Percentiles rank a stretch among this genome's conserved stretches.
Evolutionary conservation across 352 stramenopile species (phyloP).

Genomic region (Salisapilia sapeloensis): DNA sequence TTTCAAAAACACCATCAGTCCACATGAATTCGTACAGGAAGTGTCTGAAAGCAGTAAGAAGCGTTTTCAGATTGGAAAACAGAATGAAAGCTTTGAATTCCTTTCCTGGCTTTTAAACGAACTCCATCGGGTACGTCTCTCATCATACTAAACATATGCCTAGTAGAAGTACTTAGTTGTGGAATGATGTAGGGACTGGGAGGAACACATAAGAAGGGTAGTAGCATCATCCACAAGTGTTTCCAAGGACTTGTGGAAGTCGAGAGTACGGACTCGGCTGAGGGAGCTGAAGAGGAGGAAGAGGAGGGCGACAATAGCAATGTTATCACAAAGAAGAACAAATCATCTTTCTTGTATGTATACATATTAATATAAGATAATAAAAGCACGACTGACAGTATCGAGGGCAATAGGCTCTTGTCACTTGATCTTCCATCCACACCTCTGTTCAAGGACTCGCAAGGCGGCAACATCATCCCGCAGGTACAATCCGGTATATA

Average conservation of each 20-base stretch:
- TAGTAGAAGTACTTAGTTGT: no score
- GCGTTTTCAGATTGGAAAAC: conserved; percentile 88
- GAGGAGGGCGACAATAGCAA: conserved; percentile 11
- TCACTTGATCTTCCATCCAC: conserved; percentile 95
- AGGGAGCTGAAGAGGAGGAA: conserved; percentile 8
- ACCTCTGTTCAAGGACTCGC: conserved; percentile 96
- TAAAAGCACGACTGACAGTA: not conserved
- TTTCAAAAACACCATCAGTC: conserved; percentile 94
- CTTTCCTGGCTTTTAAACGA: conserved; percentile 93
- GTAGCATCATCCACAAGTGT: conserved; percentile 90
- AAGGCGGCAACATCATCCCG: conserved; percentile 94
- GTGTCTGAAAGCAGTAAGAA: conserved; percentile 93
- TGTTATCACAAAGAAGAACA: conserved; percentile 12
- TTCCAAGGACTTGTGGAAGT: conserved; percentile 94
- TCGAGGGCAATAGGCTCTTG: conserved; percentile 84
- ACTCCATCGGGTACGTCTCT: conserved; percentile 66
- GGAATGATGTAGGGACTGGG: conserved; percentile 43
- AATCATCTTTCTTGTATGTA: conserved; percentile 56
- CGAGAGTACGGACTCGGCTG: conserved; percentile 60
- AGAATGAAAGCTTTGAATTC: conserved; percentile 93
- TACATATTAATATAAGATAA: not conserved
- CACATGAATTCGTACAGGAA: conserved; percentile 94
- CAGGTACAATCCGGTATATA: conserved; percentile 20
- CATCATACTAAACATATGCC: not conserved
- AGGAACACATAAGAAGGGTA: conserved; percentile 68